Percentiles rank a stretch among this genome's conserved stretches.
phyloP scores from a whole-genome alignment of 345 rosid species.

The Theobroma cacao region DNA sequence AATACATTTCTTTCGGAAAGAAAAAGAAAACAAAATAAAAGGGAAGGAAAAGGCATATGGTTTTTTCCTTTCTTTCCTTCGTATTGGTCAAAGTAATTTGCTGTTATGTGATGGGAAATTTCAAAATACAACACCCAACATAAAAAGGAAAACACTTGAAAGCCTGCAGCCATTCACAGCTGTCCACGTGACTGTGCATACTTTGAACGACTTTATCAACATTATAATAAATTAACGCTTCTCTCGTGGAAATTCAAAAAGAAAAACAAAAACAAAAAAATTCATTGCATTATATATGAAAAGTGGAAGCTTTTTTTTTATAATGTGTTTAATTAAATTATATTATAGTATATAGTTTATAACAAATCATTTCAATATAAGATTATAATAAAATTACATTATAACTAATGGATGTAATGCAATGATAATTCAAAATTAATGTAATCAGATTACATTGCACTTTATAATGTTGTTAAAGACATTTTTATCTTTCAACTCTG shows the following conservation, averaged over 20 bases:
- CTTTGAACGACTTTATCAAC: background rate
- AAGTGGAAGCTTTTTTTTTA: too few species aligned
- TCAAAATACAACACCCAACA: background rate
- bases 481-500: too few species aligned
- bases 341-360: too few species aligned
- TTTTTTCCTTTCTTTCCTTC: too few species aligned
- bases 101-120: background rate
- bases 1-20: background rate
- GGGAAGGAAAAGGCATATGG: background rate
- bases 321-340: too few species aligned
- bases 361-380: too few species aligned
- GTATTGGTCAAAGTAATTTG: background rate
- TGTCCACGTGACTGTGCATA: slow-evolving; percentile 1
- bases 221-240: background rate
- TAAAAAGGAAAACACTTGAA: background rate
- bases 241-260: background rate
- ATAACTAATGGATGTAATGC: too few species aligned
- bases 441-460: too few species aligned
- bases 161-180: slow-evolving; percentile 1
- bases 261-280: background rate
- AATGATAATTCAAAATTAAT: too few species aligned
- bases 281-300: too few species aligned
- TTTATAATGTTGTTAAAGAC: too few species aligned
- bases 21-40: background rate
- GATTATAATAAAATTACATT: too few species aligned